Base-by-base conservation (phyloP, 805 yeast genomes). In the Metschnikowia matae region DNA sequence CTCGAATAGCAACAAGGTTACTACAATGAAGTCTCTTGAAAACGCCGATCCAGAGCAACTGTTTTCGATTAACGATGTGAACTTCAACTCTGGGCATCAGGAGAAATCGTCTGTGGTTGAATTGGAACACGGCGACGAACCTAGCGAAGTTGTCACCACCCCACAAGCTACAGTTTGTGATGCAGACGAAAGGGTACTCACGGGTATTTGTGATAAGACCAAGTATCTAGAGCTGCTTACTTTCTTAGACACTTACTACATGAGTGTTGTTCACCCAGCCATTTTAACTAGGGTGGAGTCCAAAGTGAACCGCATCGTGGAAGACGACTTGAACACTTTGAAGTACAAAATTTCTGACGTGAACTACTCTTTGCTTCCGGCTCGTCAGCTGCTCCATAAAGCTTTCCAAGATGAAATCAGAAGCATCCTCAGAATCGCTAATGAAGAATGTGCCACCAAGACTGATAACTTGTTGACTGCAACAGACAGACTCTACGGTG, bases 401-500 rank as follows among this genome's bases (percentile, higher is more conserved):
- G 70, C 67, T 1, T 62, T 69, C 21, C 58, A 67, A 15, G 64
- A 66, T 42, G 77, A 73, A 50, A 61, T 68, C 40, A 67, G 63
- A 49, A 62, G 74, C 6, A 58, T 72, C 10, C 60, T 65, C 36
- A 73, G 68, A 40, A 53, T 67, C 49, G 67, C 70, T 14, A 71
- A 73, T 51, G 75, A 69, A 44, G 65, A 75, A 47, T 76, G 77
- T 52, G 78, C 84, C 0, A 74, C 75, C 49, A 74, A 73, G 60
- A 75, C 84, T 37, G 90, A 85, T 58, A 82, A 79, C 45, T 62
- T 84, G 49, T 68, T 85, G 42, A 81, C 84, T 14, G 71, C 75
- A 35, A 81, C 86, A 46, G 90, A 85, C 65, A 70, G 91, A 54
- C 77, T 85, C 10, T 79, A 83, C 51, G 85, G 89, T 53, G 91